Conservation (phyloP, 352 stramenopile genomes). For the Pythium apleroticum region DNA sequence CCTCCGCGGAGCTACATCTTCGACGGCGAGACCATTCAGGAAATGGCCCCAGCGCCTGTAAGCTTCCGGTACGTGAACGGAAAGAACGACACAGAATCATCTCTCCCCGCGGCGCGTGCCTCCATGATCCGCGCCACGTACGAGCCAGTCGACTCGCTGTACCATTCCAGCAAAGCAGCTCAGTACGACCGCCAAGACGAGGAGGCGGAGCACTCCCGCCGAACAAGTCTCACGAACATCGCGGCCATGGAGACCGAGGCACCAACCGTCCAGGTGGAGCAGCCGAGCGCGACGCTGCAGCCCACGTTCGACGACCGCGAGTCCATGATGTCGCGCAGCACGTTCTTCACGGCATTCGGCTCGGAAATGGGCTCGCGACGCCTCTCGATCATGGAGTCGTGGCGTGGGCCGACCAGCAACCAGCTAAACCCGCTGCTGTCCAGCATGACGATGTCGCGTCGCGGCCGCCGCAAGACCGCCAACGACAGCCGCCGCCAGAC, state of each 20-base stretch:
- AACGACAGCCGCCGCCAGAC: constrained; percentile 71
- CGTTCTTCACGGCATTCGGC: constrained; percentile 13
- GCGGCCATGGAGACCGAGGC: background rate
- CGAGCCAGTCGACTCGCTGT: constrained; percentile 63
- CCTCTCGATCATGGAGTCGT: constrained; percentile 73
- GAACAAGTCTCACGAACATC: constrained; percentile 19
- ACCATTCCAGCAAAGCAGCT: constrained; percentile 69
- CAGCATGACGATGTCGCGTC: constrained; percentile 67
- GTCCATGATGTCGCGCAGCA: constrained; percentile 10
- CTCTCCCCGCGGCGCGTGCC: constrained; percentile 42
- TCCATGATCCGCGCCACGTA: constrained; percentile 67
- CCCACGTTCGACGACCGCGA: constrained; percentile 3
- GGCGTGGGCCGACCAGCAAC: constrained; percentile 55
- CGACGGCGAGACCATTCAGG: constrained; percentile 48
- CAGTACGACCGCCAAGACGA: constrained; percentile 67
- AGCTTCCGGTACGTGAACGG: constrained; percentile 62
- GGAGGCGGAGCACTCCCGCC: constrained; percentile 27
- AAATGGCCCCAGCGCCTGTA: constrained; percentile 43
- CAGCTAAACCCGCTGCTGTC: constrained; percentile 64
- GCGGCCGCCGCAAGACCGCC: constrained; percentile 54
- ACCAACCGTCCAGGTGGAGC: background rate
- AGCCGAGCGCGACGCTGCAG: background rate
- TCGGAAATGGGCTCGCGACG: constrained; percentile 39
- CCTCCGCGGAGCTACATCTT: constrained; percentile 77
- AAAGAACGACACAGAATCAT: constrained; percentile 28